phyloP scores from a whole-genome alignment of 768 basidiomycete genomes.

The Termitomyces sp. region DNA sequence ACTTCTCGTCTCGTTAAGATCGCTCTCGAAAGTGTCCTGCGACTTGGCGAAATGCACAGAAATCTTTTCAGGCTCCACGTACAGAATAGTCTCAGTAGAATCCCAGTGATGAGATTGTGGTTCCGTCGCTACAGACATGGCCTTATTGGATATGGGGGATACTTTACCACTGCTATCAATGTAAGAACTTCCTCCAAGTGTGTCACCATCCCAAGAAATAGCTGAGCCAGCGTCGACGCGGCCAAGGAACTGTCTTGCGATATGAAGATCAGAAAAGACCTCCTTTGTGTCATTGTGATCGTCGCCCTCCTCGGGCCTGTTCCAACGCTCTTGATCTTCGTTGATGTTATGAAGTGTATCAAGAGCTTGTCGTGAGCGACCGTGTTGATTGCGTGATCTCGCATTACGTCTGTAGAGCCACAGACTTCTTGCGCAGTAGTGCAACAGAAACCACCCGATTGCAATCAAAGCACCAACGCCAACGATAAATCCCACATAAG shows the following conservation, averaged over 20 bases:
- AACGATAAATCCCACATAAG: constrained; percentile 57
- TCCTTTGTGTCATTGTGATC: no score
- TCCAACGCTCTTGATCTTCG: constrained; percentile 45
- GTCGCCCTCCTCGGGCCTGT: constrained; percentile 46
- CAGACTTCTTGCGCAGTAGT: no score
- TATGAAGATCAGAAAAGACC: constrained; percentile 28
- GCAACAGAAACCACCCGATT: no score
- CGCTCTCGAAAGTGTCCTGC: constrained; percentile 17
- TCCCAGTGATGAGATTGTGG: constrained; percentile 61
- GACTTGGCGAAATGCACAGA: constrained; percentile 13
- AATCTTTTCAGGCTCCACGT: constrained; percentile 24
- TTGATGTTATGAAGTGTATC: constrained; percentile 29
- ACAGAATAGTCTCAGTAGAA: constrained; percentile 56
- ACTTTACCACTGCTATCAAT: constrained; percentile 6
- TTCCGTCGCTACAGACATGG: constrained; percentile 39
- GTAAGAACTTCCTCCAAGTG: constrained; percentile 41
- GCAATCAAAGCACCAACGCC: constrained; percentile 44
- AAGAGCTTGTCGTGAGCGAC: constrained; percentile 21
- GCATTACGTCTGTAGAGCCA: constrained; percentile 50
- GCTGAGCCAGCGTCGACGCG: constrained; percentile 34
- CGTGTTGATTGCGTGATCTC: constrained; percentile 28
- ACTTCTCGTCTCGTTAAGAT: constrained; percentile 26
- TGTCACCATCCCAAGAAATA: constrained; percentile 52
- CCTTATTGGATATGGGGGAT: no score
- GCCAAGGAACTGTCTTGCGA: constrained; percentile 38